Evolutionary conservation across 768 basidiomycete species (phyloP).

Genomic region (Pisolithus marmoratus): DNA sequence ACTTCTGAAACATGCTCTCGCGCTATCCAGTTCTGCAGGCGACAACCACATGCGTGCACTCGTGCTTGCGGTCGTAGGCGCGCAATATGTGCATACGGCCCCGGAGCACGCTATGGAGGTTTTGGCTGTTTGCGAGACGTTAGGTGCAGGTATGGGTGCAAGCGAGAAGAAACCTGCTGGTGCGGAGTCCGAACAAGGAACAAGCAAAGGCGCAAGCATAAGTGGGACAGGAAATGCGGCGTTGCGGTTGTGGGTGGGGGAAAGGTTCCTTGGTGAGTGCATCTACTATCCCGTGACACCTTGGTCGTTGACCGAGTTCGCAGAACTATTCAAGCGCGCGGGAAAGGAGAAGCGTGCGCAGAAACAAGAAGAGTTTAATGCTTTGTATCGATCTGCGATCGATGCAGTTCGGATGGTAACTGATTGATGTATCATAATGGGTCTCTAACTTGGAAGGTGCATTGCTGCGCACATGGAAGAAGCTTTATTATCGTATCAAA

Average conservation of each 20-base stretch:
- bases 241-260: constrained; percentile 67
- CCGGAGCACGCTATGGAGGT: constrained; percentile 63
- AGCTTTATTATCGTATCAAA: too few relatives aligned
- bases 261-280: constrained; percentile 55
- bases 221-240: constrained; percentile 55
- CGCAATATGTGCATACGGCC: constrained; percentile 69
- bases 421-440: too few relatives aligned
- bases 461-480: too few relatives aligned
- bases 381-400: constrained; percentile 19
- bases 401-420: constrained; percentile 8
- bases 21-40: constrained; percentile 48
- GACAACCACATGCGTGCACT: constrained; percentile 74
- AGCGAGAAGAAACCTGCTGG: constrained; percentile 16
- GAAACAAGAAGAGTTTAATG: constrained; percentile 45
- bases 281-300: neutral
- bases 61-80: constrained; percentile 59
- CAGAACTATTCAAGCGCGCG: constrained; percentile 55
- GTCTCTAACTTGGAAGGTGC: too few relatives aligned
- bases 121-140: constrained; percentile 60
- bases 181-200: too few relatives aligned
- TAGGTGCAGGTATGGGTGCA: constrained; percentile 64
- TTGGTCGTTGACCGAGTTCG: neutral
- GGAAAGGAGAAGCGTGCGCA: constrained; percentile 44
- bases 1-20: constrained; percentile 55
- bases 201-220: constrained; percentile 3